Percentiles rank a stretch among this genome's conserved stretches.
Conservation (phyloP, 768 basidiomycete genomes). For the Phaeotremella skinneri region DNA sequence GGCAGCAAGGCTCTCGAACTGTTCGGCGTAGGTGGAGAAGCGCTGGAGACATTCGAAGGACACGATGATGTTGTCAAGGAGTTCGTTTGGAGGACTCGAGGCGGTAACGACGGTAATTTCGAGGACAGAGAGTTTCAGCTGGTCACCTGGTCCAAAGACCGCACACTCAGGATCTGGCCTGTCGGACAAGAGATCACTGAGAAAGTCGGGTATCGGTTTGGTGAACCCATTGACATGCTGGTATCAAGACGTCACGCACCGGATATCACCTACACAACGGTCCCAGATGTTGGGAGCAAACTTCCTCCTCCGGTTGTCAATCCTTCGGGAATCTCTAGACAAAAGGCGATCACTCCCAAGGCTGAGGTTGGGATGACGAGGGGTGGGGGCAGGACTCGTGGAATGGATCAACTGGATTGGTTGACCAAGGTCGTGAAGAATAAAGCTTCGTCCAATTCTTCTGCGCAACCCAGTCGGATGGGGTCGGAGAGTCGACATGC, state of each 20-base stretch:
- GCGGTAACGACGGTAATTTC: constrained; percentile 55
- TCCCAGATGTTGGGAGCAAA: constrained; percentile 13
- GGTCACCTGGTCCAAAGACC: constrained; percentile 84
- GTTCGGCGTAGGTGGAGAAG: constrained; percentile 58
- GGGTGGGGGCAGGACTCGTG: constrained; percentile 38
- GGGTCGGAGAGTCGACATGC: constrained; percentile 35
- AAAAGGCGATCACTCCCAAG: constrained; percentile 20
- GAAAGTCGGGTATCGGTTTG: constrained; percentile 51
- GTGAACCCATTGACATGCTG: constrained; percentile 50
- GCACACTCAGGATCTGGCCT: constrained; percentile 88
- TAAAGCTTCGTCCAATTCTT: constrained; percentile 26
- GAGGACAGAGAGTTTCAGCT: constrained; percentile 63
- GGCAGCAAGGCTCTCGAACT: constrained; percentile 80
- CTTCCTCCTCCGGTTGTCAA: constrained; percentile 36
- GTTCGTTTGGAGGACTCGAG: constrained; percentile 83
- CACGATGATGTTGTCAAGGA: constrained; percentile 94
- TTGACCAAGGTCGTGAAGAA: constrained; percentile 46
- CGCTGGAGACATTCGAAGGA: constrained; percentile 74
- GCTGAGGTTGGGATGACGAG: constrained; percentile 47
- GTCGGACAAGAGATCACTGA: constrained; percentile 61
- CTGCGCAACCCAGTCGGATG: constrained; percentile 30
- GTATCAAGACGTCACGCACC: constrained; percentile 49
- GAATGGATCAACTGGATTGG: constrained; percentile 50
- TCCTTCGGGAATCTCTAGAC: constrained; percentile 37
- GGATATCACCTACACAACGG: constrained; percentile 49